Evolutionary conservation across 352 stramenopile species (phyloP).

Genomic region (Pythium diclinum): DNA sequence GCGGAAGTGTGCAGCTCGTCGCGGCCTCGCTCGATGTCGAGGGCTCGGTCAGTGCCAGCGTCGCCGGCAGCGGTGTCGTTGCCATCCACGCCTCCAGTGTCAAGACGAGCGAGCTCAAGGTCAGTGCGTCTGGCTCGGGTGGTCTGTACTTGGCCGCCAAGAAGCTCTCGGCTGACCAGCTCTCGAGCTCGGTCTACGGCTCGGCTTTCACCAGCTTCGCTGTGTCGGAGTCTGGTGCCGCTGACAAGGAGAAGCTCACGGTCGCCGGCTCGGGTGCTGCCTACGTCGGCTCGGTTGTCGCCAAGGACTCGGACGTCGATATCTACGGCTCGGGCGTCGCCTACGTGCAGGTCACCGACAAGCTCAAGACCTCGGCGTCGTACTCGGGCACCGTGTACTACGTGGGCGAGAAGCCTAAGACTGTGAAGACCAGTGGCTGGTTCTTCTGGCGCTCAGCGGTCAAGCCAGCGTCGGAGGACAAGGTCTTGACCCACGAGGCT

Average conservation of each 20-base stretch:
- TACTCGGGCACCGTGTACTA: constrained; percentile 57
- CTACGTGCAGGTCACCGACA: constrained; percentile 46
- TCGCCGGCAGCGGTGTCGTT: constrained; percentile 20
- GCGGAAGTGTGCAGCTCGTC: constrained; percentile 31
- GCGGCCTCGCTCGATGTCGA: constrained; percentile 29
- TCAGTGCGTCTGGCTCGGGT: constrained; percentile 17
- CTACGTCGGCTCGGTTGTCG: constrained; percentile 44
- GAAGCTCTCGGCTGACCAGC: constrained; percentile 31
- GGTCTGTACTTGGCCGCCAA: constrained; percentile 35
- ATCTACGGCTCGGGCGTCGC: constrained; percentile 47
- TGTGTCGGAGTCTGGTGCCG: constrained; percentile 32
- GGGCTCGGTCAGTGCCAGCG: constrained; percentile 12
- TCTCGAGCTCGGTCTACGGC: constrained; percentile 47
- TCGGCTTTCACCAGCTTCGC: constrained; percentile 40
- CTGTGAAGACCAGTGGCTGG: constrained; percentile 51
- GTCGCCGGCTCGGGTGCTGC: constrained; percentile 47
- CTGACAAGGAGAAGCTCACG: constrained; percentile 44
- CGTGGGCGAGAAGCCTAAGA: constrained; percentile 34
- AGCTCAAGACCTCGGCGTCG: constrained; percentile 45
- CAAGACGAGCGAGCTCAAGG: constrained; percentile 22
- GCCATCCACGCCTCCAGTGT: constrained; percentile 24
- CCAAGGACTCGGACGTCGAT: constrained; percentile 33
- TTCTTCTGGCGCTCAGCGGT: constrained; percentile 55
- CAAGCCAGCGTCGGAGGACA: constrained; percentile 37
- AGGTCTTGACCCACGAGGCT: constrained; percentile 34